phyloP scores from a whole-genome alignment of 1,284 basidiomycete genomes.

The Ceratobasidium sp. region DNA sequence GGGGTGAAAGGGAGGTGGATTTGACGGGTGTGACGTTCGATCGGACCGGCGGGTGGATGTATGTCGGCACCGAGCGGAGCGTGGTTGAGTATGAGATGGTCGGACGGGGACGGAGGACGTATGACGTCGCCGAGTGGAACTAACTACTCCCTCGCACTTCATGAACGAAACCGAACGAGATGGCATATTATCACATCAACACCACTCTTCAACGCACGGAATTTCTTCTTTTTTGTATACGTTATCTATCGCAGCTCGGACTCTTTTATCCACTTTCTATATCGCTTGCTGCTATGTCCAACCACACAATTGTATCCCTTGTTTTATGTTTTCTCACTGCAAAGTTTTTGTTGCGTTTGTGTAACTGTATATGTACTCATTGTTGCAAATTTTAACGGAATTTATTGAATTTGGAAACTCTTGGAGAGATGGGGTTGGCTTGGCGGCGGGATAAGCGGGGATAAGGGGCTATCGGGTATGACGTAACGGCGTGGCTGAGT shows the following conservation, averaged over 20 bases:
- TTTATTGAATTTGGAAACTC: no score
- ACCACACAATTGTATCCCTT: not conserved
- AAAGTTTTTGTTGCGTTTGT: not conserved
- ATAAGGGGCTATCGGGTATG: no score
- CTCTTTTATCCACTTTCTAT: not conserved
- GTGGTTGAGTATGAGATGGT: slow-evolving; percentile 75
- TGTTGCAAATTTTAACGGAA: not conserved
- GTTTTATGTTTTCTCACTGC: not conserved
- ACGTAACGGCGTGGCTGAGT: no score
- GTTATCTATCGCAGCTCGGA: not conserved
- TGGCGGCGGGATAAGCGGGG: no score
- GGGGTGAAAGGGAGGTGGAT: slow-evolving; percentile 58
- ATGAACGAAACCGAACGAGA: no score
- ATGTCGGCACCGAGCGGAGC: slow-evolving; percentile 73
- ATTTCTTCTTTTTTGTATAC: not conserved
- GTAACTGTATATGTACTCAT: slow-evolving; percentile 10
- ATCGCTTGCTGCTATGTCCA: slow-evolving; percentile 3
- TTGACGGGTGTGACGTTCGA: slow-evolving; percentile 82
- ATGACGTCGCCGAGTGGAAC: slow-evolving; percentile 57
- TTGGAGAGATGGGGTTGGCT: no score
- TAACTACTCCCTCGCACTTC: not conserved
- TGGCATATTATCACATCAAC: not conserved
- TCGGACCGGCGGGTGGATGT: slow-evolving; percentile 73
- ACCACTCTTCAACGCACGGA: not conserved
- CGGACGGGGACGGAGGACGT: slow-evolving; percentile 55